phyloP scores from a whole-genome alignment of 2,329 filamentous ascomycete genomes.

The Hyphodiscus sp. region DNA sequence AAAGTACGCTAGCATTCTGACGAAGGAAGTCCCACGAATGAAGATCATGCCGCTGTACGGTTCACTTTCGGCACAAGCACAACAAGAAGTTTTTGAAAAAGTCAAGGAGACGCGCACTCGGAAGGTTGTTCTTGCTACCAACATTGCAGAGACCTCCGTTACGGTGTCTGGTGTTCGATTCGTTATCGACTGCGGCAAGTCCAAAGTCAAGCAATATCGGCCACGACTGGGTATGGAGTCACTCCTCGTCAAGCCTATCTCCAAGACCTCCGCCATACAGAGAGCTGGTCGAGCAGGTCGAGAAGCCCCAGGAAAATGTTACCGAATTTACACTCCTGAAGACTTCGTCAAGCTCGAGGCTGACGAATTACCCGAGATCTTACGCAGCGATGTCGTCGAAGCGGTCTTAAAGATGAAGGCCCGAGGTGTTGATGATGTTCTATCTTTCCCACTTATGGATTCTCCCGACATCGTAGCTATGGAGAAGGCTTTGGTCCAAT shows the following conservation, averaged over 20 bases:
- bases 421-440: constrained; percentile 73
- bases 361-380: constrained; percentile 78
- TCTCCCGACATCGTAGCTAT: constrained; percentile 70
- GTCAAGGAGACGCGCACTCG: constrained; percentile 65
- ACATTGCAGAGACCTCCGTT: constrained; percentile 97
- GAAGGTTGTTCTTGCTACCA: constrained; percentile 88
- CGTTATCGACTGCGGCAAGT: constrained; percentile 89
- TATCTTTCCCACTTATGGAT: constrained; percentile 80
- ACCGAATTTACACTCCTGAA: constrained; percentile 76
- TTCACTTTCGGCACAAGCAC: constrained; percentile 77
- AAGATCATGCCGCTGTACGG: constrained; percentile 79
- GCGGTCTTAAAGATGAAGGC: constrained; percentile 92
- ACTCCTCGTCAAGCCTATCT: constrained; percentile 82
- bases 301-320: constrained; percentile 87
- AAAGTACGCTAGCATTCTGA: constrained; percentile 67
- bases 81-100: constrained; percentile 79
- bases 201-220: constrained; percentile 89
- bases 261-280: constrained; percentile 88
- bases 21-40: constrained; percentile 66
- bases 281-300: constrained; percentile 86
- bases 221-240: constrained; percentile 82
- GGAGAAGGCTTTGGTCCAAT: constrained; percentile 73
- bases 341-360: constrained; percentile 65
- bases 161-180: constrained; percentile 90
- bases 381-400: constrained; percentile 81